Evolutionary conservation across 2,329 filamentous ascomycete genomes (phyloP).

Genomic region (Hypoxylon sp.): DNA sequence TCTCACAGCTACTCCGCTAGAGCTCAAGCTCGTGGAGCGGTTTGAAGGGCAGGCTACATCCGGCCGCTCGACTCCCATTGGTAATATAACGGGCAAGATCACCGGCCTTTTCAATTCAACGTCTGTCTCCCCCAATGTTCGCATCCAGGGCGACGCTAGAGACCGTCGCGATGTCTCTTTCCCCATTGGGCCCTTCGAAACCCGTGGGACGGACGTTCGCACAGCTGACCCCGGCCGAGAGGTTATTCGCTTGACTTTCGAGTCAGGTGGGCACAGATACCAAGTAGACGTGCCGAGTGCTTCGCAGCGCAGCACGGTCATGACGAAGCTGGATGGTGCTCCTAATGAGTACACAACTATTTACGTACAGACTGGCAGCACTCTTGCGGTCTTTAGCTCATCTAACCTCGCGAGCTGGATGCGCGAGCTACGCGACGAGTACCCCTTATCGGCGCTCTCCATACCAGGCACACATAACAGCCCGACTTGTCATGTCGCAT

Average conservation of each 20-base stretch:
- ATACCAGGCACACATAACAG: conserved; percentile 98
- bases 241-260: conserved; percentile 81
- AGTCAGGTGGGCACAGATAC: conserved; percentile 75
- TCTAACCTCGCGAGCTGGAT: conserved; percentile 84
- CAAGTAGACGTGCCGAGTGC: conserved; percentile 79
- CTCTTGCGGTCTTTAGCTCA: conserved; percentile 78
- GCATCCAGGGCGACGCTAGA: conserved; percentile 72
- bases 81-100: conserved; percentile 62
- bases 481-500: conserved; percentile 84
- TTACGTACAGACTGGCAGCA: conserved; percentile 70
- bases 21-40: conserved; percentile 80
- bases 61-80: conserved; percentile 60
- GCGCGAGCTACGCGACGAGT: conserved; percentile 78
- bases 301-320: conserved; percentile 70
- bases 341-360: conserved; percentile 73
- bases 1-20: conserved; percentile 79
- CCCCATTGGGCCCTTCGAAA: conserved; percentile 76
- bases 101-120: conserved; percentile 63
- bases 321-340: conserved; percentile 68
- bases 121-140: conserved; percentile 51
- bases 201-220: conserved; percentile 73
- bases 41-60: conserved; percentile 70
- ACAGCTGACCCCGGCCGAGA: conserved; percentile 73
- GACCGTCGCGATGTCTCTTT: conserved; percentile 74
- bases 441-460: conserved; percentile 83